Evolutionary conservation across 148 eudicot species (phyloP).

Genomic region (Drosera capensis): DNA sequence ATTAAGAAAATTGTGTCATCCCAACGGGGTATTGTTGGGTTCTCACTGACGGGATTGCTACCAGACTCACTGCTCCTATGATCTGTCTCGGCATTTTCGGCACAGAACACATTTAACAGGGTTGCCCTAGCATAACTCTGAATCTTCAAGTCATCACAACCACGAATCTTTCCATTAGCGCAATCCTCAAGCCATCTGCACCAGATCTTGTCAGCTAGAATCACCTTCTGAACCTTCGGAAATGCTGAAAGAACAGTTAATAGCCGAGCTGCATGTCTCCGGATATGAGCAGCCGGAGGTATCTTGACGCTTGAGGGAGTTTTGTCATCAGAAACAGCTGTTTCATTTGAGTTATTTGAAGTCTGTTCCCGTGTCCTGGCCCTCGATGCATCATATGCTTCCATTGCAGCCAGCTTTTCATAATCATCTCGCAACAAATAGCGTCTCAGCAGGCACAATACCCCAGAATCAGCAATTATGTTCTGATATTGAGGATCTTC

Average conservation of each 20-base stretch:
- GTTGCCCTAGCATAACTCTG: conserved; percentile 91
- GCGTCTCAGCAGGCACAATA: conserved; percentile 73
- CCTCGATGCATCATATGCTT: conserved; percentile 93
- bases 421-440: conserved; percentile 79
- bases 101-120: conserved; percentile 57
- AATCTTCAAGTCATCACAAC: conserved; percentile 72
- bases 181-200: conserved; percentile 96
- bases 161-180: conserved; percentile 80
- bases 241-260: conserved; percentile 63
- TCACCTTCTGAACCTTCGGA: conserved; percentile 68
- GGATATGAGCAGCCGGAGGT: conserved; percentile 71
- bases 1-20: conserved; percentile 74
- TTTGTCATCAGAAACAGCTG: conserved; percentile 25
- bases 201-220: conserved; percentile 49
- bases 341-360: conserved; percentile 29
- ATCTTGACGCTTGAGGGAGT: conserved; percentile 52
- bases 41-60: conserved; percentile 15
- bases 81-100: conserved; percentile 16
- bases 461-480: conserved; percentile 66
- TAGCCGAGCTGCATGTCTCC: conserved; percentile 88
- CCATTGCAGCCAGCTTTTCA: conserved; percentile 86
- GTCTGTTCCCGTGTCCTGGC: conserved; percentile 35
- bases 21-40: conserved; percentile 31
- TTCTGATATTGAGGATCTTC: conserved; percentile 57
- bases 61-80: conserved; percentile 21